Conservation (phyloP, 179 eudicot genomes). For the Vitellaria paradoxa region DNA sequence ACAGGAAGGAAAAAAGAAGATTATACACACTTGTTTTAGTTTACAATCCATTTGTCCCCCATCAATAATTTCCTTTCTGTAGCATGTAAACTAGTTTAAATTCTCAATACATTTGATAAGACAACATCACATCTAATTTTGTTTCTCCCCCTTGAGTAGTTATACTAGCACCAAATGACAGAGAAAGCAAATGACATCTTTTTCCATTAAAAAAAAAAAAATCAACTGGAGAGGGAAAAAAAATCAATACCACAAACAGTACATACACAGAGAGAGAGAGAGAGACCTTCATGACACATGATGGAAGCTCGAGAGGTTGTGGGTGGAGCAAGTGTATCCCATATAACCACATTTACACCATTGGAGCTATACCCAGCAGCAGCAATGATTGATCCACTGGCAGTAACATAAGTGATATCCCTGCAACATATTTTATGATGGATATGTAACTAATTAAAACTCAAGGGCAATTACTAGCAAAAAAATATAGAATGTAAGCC, state of each 20-base stretch:
- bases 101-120: background rate
- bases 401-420: conserved; percentile 81
- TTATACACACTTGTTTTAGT: background rate
- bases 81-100: background rate
- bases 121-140: background rate
- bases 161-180: background rate
- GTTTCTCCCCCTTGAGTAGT: background rate
- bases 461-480: background rate
- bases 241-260: background rate
- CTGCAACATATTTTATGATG: conserved; percentile 39
- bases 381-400: conserved; percentile 95
- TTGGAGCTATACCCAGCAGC: conserved; percentile 87
- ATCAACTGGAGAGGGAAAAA: background rate
- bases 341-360: conserved; percentile 81
- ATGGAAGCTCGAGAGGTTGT: conserved; percentile 92
- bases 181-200: background rate
- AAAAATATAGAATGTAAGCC: background rate
- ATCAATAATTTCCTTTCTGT: background rate
- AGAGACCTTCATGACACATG: conserved; percentile 96
- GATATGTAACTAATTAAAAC: conserved; percentile 3
- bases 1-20: background rate
- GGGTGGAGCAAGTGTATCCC: conserved; percentile 99
- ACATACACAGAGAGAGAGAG: background rate
- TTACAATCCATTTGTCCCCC: background rate
- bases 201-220: background rate